Evolutionary conservation across 768 basidiomycete species (phyloP).

Genomic region (Heimioporus sp.): DNA sequence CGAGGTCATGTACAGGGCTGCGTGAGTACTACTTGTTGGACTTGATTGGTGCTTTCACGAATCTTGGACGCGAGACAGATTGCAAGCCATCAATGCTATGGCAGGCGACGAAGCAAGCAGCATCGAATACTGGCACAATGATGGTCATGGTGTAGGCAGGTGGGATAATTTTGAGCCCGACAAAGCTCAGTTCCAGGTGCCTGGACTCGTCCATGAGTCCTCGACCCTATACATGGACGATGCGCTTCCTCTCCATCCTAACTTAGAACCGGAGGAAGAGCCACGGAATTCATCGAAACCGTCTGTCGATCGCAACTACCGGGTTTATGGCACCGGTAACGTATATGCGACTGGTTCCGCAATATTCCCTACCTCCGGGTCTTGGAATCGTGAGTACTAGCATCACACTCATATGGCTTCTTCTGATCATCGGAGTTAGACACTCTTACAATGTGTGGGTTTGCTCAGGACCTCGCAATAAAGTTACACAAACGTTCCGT

Average conservation of each 20-base stretch:
- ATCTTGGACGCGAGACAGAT: neutral
- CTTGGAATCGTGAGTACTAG: constrained; percentile 16
- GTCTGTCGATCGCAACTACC: constrained; percentile 15
- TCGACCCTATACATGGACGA: constrained; percentile 12
- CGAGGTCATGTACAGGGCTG: constrained; percentile 8
- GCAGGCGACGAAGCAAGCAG: neutral
- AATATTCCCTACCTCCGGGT: constrained; percentile 15
- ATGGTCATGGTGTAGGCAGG: neutral
- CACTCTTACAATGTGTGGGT: constrained; percentile 15
- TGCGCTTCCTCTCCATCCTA: neutral
- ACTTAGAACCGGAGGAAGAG: neutral
- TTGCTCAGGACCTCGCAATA: constrained; percentile 9
- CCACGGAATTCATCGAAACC: neutral
- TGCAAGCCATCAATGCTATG: neutral
- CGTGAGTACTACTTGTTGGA: neutral
- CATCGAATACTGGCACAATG: constrained; percentile 9
- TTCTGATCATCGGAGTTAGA: neutral
- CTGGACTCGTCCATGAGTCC: constrained; percentile 2
- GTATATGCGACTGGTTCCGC: constrained; percentile 19
- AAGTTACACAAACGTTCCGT: constrained; percentile 6
- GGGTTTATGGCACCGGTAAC: constrained; percentile 11
- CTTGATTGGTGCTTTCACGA: neutral
- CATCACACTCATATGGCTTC: neutral
- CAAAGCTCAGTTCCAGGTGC: neutral
- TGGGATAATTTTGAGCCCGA: constrained; percentile 1